A percentile compares a stretch with the other conserved stretches of the same genome.
Evolutionary conservation across 176 grass and related monocot genomes (phyloP).

Genomic region (Oryza glumipatula): DNA sequence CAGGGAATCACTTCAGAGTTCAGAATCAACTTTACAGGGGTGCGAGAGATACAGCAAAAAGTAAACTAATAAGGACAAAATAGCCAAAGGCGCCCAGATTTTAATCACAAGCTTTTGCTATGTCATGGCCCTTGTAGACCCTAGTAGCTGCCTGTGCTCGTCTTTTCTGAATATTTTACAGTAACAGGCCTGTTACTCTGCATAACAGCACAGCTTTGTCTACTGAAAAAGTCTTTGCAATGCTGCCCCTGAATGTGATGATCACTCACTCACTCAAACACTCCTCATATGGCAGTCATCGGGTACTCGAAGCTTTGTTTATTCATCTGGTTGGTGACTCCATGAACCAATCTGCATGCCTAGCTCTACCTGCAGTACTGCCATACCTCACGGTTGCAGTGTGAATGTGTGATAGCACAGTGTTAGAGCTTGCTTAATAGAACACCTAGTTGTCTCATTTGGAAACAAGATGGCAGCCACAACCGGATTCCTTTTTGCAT

Average conservation of each 20-base stretch:
- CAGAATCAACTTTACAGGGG: background rate
- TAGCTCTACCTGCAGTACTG: background rate
- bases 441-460: conserved; percentile 44
- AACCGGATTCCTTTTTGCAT: conserved; percentile 37
- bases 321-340: conserved; percentile 20
- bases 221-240: background rate
- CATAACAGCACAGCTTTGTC: background rate
- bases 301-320: background rate
- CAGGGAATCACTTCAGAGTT: too few species aligned
- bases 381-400: background rate
- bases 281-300: background rate
- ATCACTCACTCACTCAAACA: background rate
- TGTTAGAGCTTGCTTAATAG: conserved; percentile 45
- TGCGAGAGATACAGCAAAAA: background rate
- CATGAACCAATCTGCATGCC: background rate
- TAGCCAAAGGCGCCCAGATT: background rate
- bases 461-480: conserved; percentile 29
- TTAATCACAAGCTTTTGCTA: background rate
- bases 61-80: background rate
- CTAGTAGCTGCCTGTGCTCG: background rate
- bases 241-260: conserved; percentile 8
- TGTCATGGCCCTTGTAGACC: background rate
- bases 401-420: conserved; percentile 22
- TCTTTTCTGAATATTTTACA: conserved; percentile 12
- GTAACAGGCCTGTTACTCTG: background rate